These are phyloP conservation scores for Helichrysum umbraculigerum DNA, from an alignment of 129 eudicot species.

Conservation along the genomic window DNA sequence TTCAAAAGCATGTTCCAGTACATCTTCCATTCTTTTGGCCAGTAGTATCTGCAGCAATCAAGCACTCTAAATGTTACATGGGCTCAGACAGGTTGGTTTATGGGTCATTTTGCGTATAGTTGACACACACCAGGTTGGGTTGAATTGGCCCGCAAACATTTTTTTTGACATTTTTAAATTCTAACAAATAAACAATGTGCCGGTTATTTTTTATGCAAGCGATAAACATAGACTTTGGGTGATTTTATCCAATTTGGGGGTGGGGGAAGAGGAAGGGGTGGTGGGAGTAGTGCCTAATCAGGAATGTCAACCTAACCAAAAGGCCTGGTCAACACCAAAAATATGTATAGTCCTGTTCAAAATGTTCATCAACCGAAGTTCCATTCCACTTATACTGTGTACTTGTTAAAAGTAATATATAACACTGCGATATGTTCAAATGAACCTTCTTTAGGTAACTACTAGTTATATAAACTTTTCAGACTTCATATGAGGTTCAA, in stretches of 20 bases:
- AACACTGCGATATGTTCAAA: background rate
- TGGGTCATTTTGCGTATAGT: too few species aligned
- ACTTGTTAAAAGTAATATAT: background rate
- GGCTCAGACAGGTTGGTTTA: too few species aligned
- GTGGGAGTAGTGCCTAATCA: background rate
- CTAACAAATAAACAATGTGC: background rate
- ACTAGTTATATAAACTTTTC: background rate
- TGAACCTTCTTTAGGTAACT: background rate
- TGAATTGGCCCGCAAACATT: background rate
- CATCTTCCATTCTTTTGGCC: constrained; percentile 95
- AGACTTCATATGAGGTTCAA: background rate
- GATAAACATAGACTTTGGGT: too few species aligned
- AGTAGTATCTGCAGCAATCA: constrained; percentile 60
- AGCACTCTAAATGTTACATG: background rate
- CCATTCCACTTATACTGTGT: background rate
- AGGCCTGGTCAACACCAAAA: background rate
- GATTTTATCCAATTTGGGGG: background rate
- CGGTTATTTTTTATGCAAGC: background rate
- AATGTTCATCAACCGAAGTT: background rate
- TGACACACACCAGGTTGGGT: background rate
- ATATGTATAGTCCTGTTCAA: too few species aligned
- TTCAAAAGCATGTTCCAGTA: constrained; percentile 93
- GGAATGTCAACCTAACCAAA: background rate
- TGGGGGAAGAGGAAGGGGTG: background rate
- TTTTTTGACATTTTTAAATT: background rate